Conservation (phyloP, 257 asterid species). For the Rehmannia glutinosa region DNA sequence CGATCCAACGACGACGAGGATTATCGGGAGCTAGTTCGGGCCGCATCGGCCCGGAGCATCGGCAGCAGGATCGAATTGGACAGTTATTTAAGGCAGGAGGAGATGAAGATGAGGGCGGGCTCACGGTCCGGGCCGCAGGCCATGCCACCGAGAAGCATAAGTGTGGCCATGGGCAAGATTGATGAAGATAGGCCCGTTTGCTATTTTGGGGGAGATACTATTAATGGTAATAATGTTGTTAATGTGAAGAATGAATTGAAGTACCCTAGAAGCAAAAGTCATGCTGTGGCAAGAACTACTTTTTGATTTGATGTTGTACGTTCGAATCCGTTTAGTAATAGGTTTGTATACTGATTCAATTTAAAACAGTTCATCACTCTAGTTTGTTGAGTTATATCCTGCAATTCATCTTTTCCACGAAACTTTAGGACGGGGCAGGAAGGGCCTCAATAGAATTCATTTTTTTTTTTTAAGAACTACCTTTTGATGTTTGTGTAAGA, state of each 20-base stretch:
- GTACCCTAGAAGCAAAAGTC: constrained; percentile 60
- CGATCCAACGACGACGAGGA: constrained; percentile 30
- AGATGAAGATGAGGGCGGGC: constrained; percentile 5
- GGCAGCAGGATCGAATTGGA: constrained; percentile 25
- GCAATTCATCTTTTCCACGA: too few species aligned
- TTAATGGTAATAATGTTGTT: neutral
- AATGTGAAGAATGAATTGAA: constrained; percentile 19
- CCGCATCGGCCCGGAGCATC: constrained; percentile 40
- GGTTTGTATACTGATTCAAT: too few species aligned
- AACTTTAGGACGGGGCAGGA: too few species aligned
- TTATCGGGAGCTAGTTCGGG: constrained; percentile 40
- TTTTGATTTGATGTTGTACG: neutral
- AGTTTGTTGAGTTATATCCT: too few species aligned
- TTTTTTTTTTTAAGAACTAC: too few species aligned
- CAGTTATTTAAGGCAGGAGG: constrained; percentile 20
- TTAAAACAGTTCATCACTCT: too few species aligned
- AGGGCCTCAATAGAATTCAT: too few species aligned
- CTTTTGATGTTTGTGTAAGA: too few species aligned
- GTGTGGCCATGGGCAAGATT: constrained; percentile 77
- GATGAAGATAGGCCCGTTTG: constrained; percentile 63
- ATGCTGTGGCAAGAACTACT: constrained; percentile 31
- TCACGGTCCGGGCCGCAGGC: constrained; percentile 17
- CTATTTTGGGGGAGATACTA: constrained; percentile 33
- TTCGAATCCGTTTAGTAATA: too few species aligned
- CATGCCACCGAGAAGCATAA: constrained; percentile 55